phyloP scores from a whole-genome alignment of 2,329 filamentous ascomycete species.

The Penicillium freii region DNA sequence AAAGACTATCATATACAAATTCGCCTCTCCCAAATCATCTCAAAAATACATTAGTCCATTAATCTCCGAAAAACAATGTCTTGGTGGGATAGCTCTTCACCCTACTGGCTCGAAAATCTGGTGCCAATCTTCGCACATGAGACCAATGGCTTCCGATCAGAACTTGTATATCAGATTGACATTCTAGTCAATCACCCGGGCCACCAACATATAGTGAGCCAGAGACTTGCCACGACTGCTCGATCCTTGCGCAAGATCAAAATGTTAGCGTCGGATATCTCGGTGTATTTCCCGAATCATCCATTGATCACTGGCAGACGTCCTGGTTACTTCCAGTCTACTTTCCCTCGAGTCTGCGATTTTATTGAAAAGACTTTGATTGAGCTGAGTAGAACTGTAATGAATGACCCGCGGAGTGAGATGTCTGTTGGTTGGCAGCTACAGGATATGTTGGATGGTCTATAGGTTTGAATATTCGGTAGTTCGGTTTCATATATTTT shows the following conservation, averaged over 20 bases:
- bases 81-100: not conserved
- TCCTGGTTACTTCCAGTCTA: not conserved
- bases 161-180: not conserved
- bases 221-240: not conserved
- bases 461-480: not conserved
- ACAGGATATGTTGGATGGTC: not conserved
- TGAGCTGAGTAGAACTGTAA: not conserved
- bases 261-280: not conserved
- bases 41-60: accelerated
- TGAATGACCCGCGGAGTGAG: not conserved
- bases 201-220: not conserved
- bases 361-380: not conserved
- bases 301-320: not conserved
- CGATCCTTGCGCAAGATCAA: not conserved
- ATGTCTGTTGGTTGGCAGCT: not conserved
- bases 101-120: not conserved
- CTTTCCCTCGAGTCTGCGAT: not conserved
- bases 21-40: not conserved
- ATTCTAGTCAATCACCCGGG: not conserved
- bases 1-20: not conserved
- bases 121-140: not conserved
- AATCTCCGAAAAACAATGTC: not conserved
- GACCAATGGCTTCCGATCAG: not conserved
- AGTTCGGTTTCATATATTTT: not conserved
- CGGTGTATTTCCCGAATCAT: not conserved